These are phyloP conservation scores for Apiotrichum mycotoxinovorans DNA, from an alignment of 1,284 basidiomycete species.

Conservation along the genomic window DNA sequence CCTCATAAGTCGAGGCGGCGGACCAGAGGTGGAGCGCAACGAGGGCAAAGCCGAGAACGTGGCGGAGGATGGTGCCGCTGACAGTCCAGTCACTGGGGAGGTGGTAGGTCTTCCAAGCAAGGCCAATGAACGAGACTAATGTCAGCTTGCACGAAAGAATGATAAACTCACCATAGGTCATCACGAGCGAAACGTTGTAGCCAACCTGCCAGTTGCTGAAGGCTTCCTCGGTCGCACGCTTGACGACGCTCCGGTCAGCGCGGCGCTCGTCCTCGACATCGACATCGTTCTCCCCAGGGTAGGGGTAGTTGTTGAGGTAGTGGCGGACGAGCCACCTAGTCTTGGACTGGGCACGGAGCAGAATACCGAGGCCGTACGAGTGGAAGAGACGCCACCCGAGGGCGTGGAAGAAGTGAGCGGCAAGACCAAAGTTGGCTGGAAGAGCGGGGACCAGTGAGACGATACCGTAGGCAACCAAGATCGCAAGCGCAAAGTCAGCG, in stretches of 20 bases:
- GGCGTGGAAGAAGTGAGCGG: conserved; percentile 75
- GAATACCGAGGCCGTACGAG: conserved; percentile 77
- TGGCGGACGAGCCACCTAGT: conserved; percentile 88
- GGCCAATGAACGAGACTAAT: conserved; percentile 70
- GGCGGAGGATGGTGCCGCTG: conserved; percentile 81
- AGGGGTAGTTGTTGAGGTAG: conserved; percentile 87
- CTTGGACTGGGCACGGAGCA: conserved; percentile 79
- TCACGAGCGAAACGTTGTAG: conserved; percentile 88
- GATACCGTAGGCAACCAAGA: conserved; percentile 59
- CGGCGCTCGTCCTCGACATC: conserved; percentile 51
- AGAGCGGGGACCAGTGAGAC: conserved; percentile 52
- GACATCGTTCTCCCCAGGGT: conserved; percentile 52
- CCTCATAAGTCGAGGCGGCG: conserved; percentile 82
- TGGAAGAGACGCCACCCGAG: conserved; percentile 84
- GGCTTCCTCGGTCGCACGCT: conserved; percentile 79
- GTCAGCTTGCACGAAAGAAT: conserved; percentile 12
- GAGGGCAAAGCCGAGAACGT: conserved; percentile 78
- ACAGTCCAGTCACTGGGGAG: conserved; percentile 79
- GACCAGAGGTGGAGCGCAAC: conserved; percentile 90
- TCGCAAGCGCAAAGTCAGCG: conserved; percentile 63
- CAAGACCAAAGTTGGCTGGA: conserved; percentile 51
- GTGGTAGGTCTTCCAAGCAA: conserved; percentile 83
- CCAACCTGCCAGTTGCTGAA: conserved; percentile 92
- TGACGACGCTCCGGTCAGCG: conserved; percentile 51
- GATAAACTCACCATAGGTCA: conserved; percentile 75